phyloP scores from a whole-genome alignment of 352 stramenopile genomes.

The Pythium utonaiense region DNA sequence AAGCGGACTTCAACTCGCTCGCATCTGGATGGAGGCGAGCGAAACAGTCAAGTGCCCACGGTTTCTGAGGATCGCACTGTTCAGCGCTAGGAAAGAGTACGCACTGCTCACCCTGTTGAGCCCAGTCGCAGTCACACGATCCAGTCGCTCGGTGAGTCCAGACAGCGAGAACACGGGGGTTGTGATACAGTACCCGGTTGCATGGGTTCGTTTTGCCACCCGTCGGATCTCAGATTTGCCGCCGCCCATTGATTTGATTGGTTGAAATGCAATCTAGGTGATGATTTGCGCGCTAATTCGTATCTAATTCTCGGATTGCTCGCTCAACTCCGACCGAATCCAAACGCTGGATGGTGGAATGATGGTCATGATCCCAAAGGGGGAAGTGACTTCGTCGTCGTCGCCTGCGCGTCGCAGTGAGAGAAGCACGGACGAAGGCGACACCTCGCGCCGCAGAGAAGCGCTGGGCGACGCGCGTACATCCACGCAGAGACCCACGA shows the following conservation, averaged over 20 bases:
- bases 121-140: background rate
- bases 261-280: background rate
- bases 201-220: no score
- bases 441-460: background rate
- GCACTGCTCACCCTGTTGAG: background rate
- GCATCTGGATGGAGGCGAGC: background rate
- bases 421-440: background rate
- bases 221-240: background rate
- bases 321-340: conserved; percentile 7
- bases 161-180: background rate
- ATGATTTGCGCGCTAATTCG: conserved; percentile 15
- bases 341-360: background rate
- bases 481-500: background rate
- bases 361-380: conserved; percentile 8
- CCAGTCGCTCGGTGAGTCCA: background rate
- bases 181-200: no score
- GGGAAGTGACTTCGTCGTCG: conserved; percentile 24
- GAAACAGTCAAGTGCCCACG: background rate
- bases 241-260: background rate
- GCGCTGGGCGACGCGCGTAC: background rate
- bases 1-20: background rate
- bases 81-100: background rate
- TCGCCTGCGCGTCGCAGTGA: background rate
- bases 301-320: conserved; percentile 11
- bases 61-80: background rate